Percentiles rank a stretch among this genome's conserved stretches.
These are phyloP conservation scores for Paraphaeosphaeria sporulosa DNA, from an alignment of 2,329 filamentous ascomycete species.

Conservation along the genomic window DNA sequence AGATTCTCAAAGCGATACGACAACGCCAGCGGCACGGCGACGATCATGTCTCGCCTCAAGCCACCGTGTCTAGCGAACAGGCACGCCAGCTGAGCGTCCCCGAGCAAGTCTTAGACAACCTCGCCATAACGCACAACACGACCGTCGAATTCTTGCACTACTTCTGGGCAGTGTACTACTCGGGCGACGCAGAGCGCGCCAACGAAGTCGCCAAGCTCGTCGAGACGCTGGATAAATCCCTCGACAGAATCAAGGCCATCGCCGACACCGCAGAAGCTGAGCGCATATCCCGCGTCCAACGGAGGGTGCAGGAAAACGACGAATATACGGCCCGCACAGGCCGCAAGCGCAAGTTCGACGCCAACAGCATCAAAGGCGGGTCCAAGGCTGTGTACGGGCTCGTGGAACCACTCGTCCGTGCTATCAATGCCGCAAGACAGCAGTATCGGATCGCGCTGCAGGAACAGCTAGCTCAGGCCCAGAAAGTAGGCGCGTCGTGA, in stretches of 20 bases:
- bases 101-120: slow-evolving; percentile 63
- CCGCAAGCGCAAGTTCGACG: slow-evolving; percentile 74
- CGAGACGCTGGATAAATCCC: slow-evolving; percentile 80
- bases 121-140: slow-evolving; percentile 85
- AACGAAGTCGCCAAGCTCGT: slow-evolving; percentile 81
- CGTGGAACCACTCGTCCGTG: slow-evolving; percentile 75
- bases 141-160: slow-evolving; percentile 96
- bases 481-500: neutral
- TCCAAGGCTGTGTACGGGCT: slow-evolving; percentile 77
- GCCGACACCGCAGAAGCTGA: slow-evolving; percentile 81
- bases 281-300: slow-evolving; percentile 70
- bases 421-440: slow-evolving; percentile 73
- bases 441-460: slow-evolving; percentile 76
- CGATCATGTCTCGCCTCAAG: slow-evolving; percentile 39
- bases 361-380: slow-evolving; percentile 75
- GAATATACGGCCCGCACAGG: slow-evolving; percentile 75
- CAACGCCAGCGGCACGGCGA: slow-evolving; percentile 67
- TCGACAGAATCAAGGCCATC: slow-evolving; percentile 80
- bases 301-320: slow-evolving; percentile 73
- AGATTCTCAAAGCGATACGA: slow-evolving; percentile 71
- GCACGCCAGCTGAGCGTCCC: slow-evolving; percentile 46
- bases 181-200: slow-evolving; percentile 82
- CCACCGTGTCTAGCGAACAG: slow-evolving; percentile 35
- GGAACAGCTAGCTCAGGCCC: slow-evolving; percentile 56
- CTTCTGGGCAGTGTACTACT: slow-evolving; percentile 93